phyloP scores from a whole-genome alignment of 495 filamentous ascomycete species.

The Letharia columbiana region DNA sequence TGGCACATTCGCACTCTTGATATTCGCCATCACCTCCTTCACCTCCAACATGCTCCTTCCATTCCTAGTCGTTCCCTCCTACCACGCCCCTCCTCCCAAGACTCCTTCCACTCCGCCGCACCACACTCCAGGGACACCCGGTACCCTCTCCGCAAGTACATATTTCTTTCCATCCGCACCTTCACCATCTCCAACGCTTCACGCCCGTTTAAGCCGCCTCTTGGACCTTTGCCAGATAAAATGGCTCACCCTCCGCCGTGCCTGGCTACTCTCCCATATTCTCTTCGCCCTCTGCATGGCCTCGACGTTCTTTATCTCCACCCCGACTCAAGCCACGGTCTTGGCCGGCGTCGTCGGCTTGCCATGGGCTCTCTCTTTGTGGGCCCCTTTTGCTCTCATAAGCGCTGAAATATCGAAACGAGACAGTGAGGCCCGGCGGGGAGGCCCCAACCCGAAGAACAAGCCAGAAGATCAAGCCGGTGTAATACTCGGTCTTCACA shows the following conservation, averaged over 20 bases:
- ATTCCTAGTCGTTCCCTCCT: conserved; percentile 71
- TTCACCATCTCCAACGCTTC: conserved; percentile 12
- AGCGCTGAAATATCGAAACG: conserved; percentile 74
- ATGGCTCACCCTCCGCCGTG: conserved; percentile 72
- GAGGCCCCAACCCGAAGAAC: neutral
- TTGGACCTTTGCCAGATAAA: conserved; percentile 59
- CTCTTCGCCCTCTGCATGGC: conserved; percentile 73
- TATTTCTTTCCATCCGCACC: conserved; percentile 15
- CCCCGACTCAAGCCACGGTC: conserved; percentile 55
- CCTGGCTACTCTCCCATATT: conserved; percentile 74
- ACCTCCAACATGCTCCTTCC: conserved; percentile 70
- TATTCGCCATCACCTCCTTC: conserved; percentile 78
- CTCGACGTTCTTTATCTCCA: conserved; percentile 66
- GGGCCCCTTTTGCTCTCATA: conserved; percentile 90
- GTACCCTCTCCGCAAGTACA: conserved; percentile 18
- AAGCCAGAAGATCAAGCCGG: conserved; percentile 63
- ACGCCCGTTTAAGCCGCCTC: conserved; percentile 28
- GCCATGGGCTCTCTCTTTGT: conserved; percentile 80
- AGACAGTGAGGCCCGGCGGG: conserved; percentile 47
- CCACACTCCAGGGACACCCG: conserved; percentile 14
- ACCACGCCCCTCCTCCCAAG: conserved; percentile 28
- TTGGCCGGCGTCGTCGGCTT: conserved; percentile 74
- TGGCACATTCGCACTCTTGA: conserved; percentile 76
- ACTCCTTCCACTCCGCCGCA: conserved; percentile 18
- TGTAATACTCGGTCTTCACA: conserved; percentile 83